Evolutionary conservation across 371 early-diverging fungal species (phyloP).

Genomic region (Capillidium heterosporum): DNA sequence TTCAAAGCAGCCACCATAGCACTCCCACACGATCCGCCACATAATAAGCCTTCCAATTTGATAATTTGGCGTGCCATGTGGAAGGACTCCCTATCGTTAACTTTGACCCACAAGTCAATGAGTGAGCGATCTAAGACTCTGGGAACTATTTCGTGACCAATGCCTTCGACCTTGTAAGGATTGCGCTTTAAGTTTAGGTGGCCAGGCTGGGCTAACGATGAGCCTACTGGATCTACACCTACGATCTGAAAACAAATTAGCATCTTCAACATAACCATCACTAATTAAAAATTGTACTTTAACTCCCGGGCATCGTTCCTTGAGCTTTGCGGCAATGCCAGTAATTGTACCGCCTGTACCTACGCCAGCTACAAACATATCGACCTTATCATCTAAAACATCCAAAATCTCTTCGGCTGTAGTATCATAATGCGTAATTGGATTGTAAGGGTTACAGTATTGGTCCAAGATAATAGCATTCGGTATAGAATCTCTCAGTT

Average conservation of each 20-base stretch:
- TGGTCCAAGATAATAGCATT: conserved; percentile 91
- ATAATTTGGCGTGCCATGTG: conserved; percentile 85
- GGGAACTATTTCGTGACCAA: conserved; percentile 95
- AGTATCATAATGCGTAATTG: conserved; percentile 84
- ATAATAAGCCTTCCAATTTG: conserved; percentile 85
- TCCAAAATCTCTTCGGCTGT: conserved; percentile 76
- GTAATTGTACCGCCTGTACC: conserved; percentile 96
- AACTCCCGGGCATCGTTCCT: conserved; percentile 73
- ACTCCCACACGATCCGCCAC: conserved; percentile 86
- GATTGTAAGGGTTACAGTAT: conserved; percentile 87
- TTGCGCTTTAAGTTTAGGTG: conserved; percentile 39
- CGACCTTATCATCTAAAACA: conserved; percentile 71
- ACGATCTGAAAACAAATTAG: conserved; percentile 29
- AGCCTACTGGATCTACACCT: conserved; percentile 87
- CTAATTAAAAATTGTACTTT: conserved; percentile 22
- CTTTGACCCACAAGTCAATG: conserved; percentile 91
- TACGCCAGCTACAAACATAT: conserved; percentile 88
- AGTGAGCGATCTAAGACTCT: conserved; percentile 64
- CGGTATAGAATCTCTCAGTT: conserved; percentile 78
- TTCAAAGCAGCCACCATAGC: conserved; percentile 71
- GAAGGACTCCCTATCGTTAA: conserved; percentile 82
- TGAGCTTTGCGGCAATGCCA: conserved; percentile 82
- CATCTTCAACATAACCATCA: neutral
- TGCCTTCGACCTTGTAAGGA: conserved; percentile 74
- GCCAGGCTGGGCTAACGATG: conserved; percentile 82